Conservation (phyloP, 1,284 basidiomycete genomes). For the Meripilus lineatus region DNA sequence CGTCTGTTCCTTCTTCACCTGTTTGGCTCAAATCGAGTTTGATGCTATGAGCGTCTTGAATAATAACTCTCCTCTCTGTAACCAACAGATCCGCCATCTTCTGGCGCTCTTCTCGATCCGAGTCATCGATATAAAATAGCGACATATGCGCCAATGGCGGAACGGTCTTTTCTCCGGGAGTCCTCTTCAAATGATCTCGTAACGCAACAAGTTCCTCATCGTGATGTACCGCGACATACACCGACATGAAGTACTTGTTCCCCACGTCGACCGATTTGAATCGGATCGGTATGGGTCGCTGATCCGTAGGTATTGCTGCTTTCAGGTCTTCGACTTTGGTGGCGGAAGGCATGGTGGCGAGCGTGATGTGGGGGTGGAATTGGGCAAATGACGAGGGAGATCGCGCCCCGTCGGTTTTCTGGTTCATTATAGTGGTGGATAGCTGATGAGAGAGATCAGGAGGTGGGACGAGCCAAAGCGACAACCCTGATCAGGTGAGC, state of each 20-base stretch:
- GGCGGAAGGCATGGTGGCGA: conserved; percentile 50
- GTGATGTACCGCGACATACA: conserved; percentile 49
- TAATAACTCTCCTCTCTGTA: conserved; percentile 29
- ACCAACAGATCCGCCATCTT: conserved; percentile 32
- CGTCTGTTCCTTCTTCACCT: conserved; percentile 15
- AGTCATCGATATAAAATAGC: conserved; percentile 62
- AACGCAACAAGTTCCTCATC: conserved; percentile 43
- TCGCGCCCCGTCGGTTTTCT: conserved; percentile 14
- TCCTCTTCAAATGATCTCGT: conserved; percentile 40
- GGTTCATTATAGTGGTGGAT: conserved; percentile 34
- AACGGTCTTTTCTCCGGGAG: conserved; percentile 36
- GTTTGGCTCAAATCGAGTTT: conserved; percentile 28
- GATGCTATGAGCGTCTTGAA: conserved; percentile 19
- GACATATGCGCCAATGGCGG: conserved; percentile 67
- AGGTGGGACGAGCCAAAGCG: conserved; percentile 62
- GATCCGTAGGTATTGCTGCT: conserved; percentile 29
- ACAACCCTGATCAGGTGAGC: conserved; percentile 36
- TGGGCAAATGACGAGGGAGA: conserved; percentile 45
- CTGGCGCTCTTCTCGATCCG: conserved; percentile 40
- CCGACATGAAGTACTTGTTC: conserved; percentile 66
- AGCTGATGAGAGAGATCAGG: conserved; percentile 34
- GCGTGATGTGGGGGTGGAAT: conserved; percentile 68
- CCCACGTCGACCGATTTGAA: conserved; percentile 54
- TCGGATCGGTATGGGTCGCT: conserved; percentile 31
- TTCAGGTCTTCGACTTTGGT: no score